A percentile compares a stretch with the other conserved stretches of the same genome.
phyloP scores from a whole-genome alignment of 176 grass and related monocot species.

The Triticum timopheevii region DNA sequence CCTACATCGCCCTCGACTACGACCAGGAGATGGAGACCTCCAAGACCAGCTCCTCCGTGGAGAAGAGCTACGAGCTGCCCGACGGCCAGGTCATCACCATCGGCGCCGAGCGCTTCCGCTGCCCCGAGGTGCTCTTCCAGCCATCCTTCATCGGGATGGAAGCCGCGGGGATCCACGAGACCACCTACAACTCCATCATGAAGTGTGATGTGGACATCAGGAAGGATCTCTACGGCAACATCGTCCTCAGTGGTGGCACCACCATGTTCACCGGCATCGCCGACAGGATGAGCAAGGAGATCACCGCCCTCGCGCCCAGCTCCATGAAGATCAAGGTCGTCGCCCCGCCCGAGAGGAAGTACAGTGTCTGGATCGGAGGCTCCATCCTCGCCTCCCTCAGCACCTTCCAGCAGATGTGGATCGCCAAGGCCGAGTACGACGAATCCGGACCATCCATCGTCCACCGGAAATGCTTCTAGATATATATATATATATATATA shows the following conservation, averaged over 20 bases:
- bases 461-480: conserved; percentile 65
- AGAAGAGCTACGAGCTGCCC: conserved; percentile 58
- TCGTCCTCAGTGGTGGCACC: conserved; percentile 59
- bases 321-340: conserved; percentile 78
- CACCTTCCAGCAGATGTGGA: conserved; percentile 81
- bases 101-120: conserved; percentile 58
- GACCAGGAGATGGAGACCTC: conserved; percentile 53
- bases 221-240: conserved; percentile 69
- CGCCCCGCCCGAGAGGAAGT: conserved; percentile 63
- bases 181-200: conserved; percentile 73
- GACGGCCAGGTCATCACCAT: conserved; percentile 69
- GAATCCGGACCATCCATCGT: conserved; percentile 60
- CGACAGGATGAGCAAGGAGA: conserved; percentile 75
- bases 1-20: conserved; percentile 57
- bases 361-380: conserved; percentile 64
- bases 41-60: conserved; percentile 41
- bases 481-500: too few species aligned
- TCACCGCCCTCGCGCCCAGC: conserved; percentile 54
- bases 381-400: conserved; percentile 64
- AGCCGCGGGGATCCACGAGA: conserved; percentile 60
- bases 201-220: conserved; percentile 71
- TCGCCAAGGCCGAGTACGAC: conserved; percentile 68
- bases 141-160: conserved; percentile 70
- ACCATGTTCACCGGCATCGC: conserved; percentile 67
- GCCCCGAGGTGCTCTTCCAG: conserved; percentile 70